Conservation (phyloP, 2,329 filamentous ascomycete genomes). For the Davidsoniella virescens region DNA sequence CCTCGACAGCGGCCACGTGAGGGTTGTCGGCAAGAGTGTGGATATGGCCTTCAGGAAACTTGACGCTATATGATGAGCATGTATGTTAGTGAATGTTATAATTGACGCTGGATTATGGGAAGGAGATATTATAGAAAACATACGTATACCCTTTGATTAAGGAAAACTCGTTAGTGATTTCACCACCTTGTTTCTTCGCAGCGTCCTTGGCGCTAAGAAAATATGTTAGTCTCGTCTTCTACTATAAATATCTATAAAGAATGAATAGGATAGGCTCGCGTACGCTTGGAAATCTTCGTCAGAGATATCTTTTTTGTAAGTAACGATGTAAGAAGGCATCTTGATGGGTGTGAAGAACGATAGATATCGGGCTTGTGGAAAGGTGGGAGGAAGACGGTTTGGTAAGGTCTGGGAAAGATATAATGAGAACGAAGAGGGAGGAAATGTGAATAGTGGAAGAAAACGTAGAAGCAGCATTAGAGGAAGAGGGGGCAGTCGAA, state of each 20-base stretch:
- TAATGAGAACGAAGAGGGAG: conserved; percentile 6
- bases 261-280: conserved; percentile 16
- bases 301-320: conserved; percentile 56
- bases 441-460: conserved; percentile 8
- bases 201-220: conserved; percentile 55
- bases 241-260: neutral
- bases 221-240: neutral
- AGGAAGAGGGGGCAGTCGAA: neutral
- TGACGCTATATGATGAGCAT: conserved; percentile 26
- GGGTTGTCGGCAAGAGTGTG: conserved; percentile 50
- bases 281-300: conserved; percentile 52
- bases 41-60: conserved; percentile 46
- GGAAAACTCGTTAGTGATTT: conserved; percentile 68
- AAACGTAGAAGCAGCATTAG: conserved; percentile 10
- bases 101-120: neutral
- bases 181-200: conserved; percentile 59
- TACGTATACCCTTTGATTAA: conserved; percentile 92
- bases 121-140: conserved; percentile 21
- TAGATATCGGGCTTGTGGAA: neutral
- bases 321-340: conserved; percentile 49
- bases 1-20: conserved; percentile 59
- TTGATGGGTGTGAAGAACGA: conserved; percentile 17
- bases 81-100: neutral
- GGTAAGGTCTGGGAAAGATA: conserved; percentile 1
- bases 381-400: neutral